A percentile compares a stretch with the other conserved stretches of the same genome.
Conservation (phyloP, 2,329 filamentous ascomycete species). For the Ceratocystis eucalypticola region DNA sequence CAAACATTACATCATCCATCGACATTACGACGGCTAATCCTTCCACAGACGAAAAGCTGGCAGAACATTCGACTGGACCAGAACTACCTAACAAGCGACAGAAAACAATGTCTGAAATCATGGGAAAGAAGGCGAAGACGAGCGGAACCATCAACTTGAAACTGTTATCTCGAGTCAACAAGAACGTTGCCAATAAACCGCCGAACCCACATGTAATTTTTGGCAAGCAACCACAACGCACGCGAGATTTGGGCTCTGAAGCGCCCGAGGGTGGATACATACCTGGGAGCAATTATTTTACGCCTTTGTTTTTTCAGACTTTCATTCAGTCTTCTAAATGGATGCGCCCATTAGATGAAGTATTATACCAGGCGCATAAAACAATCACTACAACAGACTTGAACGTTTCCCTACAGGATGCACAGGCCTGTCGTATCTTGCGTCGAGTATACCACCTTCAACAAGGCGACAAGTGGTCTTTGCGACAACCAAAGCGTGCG, state of each 20-base stretch:
- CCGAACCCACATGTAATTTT: constrained; percentile 50
- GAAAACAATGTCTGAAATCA: constrained; percentile 17
- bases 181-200: constrained; percentile 40
- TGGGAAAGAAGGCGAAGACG: constrained; percentile 5
- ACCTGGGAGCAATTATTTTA: constrained; percentile 50
- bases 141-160: not conserved
- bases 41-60: not conserved
- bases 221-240: constrained; percentile 47
- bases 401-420: constrained; percentile 68
- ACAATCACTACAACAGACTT: constrained; percentile 78
- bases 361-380: constrained; percentile 75
- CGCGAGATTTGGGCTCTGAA: constrained; percentile 32
- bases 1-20: not conserved
- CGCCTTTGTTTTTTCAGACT: constrained; percentile 46
- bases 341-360: constrained; percentile 52
- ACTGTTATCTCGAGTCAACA: constrained; percentile 28
- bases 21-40: not conserved
- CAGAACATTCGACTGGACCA: not conserved
- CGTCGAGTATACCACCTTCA: constrained; percentile 82
- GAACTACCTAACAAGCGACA: constrained; percentile 9
- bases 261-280: constrained; percentile 31
- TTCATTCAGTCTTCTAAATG: constrained; percentile 42
- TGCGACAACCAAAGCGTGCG: constrained; percentile 75
- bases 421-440: constrained; percentile 74
- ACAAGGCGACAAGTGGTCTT: constrained; percentile 80